Evolutionary conservation across 176 grass and related monocot genomes (phyloP).

Genomic region (Olyra latifolia): DNA sequence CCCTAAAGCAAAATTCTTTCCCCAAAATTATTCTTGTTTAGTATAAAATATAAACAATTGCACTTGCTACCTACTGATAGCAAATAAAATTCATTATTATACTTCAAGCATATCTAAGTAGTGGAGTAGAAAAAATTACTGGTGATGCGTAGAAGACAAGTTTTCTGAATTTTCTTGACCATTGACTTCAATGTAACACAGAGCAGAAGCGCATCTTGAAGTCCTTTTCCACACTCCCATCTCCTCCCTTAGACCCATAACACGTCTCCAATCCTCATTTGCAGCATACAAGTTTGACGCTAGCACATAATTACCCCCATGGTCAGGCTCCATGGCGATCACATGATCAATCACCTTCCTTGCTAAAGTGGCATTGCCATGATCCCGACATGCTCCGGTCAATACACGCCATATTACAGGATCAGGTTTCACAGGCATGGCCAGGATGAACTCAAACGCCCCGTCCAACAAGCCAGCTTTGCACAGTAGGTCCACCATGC

Average conservation of each 20-base stretch:
- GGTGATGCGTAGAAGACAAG: background rate
- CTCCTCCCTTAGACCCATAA: conserved; percentile 44
- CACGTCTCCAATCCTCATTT: conserved; percentile 52
- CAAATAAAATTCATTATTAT: background rate
- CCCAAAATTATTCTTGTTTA: background rate
- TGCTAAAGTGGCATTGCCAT: conserved; percentile 43
- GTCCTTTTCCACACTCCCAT: conserved; percentile 42
- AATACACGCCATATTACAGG: conserved; percentile 59
- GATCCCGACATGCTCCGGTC: conserved; percentile 53
- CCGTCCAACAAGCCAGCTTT: conserved; percentile 30
- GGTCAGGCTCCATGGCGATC: conserved; percentile 45
- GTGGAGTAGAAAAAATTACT: background rate
- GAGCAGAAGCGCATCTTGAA: conserved; percentile 9
- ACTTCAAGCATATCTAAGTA: background rate
- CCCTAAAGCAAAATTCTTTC: background rate
- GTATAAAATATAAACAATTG: background rate
- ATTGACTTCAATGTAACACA: conserved; percentile 42
- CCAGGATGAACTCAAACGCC: conserved; percentile 47
- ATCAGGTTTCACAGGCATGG: conserved; percentile 57
- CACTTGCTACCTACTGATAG: background rate
- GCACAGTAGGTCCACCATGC: conserved; percentile 58
- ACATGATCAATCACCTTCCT: conserved; percentile 45
- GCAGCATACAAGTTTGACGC: conserved; percentile 56
- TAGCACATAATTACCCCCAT: conserved; percentile 48
- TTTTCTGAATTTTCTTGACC: conserved; percentile 27